A percentile compares a stretch with the other conserved stretches of the same genome.
Evolutionary conservation across 2,329 filamentous ascomycete genomes (phyloP).

Genomic region (Geoglossum cookeanum): DNA sequence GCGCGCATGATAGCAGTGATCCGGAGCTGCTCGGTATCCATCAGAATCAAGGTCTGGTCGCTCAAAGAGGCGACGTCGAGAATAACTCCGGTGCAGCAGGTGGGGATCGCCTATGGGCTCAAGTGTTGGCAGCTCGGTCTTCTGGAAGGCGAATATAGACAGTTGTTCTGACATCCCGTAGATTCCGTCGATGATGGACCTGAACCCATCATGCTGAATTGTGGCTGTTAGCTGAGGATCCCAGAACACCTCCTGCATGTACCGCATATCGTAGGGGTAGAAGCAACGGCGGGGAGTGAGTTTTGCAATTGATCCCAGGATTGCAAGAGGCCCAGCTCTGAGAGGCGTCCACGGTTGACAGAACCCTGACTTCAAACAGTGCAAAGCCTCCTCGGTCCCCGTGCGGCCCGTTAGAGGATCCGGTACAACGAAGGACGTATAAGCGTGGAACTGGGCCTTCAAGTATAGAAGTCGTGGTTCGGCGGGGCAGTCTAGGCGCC

Average conservation of each 20-base stretch:
- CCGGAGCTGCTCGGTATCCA: not conserved
- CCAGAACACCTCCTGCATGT: conserved; percentile 28
- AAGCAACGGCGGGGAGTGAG: conserved; percentile 23
- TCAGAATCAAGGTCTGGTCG: not conserved
- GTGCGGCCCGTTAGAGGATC: conserved; percentile 39
- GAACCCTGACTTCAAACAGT: conserved; percentile 28
- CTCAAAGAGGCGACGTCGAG: not conserved
- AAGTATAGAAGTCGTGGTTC: conserved; percentile 35
- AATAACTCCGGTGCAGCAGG: not conserved
- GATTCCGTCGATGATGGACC: conserved; percentile 5
- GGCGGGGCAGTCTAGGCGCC: conserved; percentile 35
- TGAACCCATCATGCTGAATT: conserved; percentile 23
- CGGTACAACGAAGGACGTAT: conserved; percentile 37
- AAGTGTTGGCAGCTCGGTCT: not conserved
- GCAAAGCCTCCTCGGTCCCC: conserved; percentile 40
- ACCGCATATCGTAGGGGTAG: conserved; percentile 23
- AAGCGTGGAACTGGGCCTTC: conserved; percentile 40
- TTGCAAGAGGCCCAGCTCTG: not conserved
- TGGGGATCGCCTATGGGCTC: not conserved
- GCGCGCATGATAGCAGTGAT: not conserved
- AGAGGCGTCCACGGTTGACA: conserved; percentile 31
- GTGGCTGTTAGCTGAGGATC: conserved; percentile 18
- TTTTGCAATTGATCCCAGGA: conserved; percentile 15
- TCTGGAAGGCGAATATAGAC: not conserved
- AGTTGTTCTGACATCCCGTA: conserved; percentile 2